A percentile compares a stretch with the other conserved stretches of the same genome.
Evolutionary conservation across 305 asterid genomes (phyloP).

Genomic region (Solanum hybrid): DNA sequence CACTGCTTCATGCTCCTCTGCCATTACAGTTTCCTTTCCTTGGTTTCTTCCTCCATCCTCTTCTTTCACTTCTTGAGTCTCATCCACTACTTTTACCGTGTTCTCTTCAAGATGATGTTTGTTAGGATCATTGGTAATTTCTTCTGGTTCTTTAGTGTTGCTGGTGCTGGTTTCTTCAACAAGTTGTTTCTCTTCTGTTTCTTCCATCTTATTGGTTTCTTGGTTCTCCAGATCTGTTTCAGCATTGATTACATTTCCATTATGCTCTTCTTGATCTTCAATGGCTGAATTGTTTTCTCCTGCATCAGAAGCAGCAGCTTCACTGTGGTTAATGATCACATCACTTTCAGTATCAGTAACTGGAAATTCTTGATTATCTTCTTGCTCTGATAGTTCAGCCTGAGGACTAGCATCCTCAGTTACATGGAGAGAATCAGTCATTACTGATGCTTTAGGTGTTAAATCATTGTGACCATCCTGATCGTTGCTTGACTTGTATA

Average conservation of each 20-base stretch:
- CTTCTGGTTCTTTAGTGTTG: slow-evolving; percentile 18
- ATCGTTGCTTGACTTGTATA: background rate
- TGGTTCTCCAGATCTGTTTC: slow-evolving; percentile 18
- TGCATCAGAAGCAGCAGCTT: background rate
- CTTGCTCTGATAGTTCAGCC: slow-evolving; percentile 16
- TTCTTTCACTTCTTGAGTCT: slow-evolving; percentile 5
- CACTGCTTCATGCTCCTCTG: slow-evolving; percentile 13
- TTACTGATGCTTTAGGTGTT: slow-evolving; percentile 7
- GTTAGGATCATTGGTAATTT: background rate
- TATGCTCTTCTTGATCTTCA: background rate
- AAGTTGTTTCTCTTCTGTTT: slow-evolving; percentile 6
- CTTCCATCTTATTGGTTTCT: slow-evolving; percentile 17
- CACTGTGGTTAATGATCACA: slow-evolving; percentile 1
- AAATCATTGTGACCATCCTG: background rate
- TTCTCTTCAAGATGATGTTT: slow-evolving; percentile 7
- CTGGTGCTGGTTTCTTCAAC: slow-evolving; percentile 11
- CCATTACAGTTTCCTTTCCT: slow-evolving; percentile 16
- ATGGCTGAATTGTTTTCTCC: background rate
- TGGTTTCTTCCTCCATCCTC: background rate
- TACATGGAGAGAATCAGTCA: background rate
- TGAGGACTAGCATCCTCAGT: background rate
- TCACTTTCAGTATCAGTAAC: slow-evolving; percentile 15
- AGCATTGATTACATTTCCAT: slow-evolving; percentile 7
- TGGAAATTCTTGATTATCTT: slow-evolving; percentile 10
- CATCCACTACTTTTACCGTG: background rate